A percentile compares a stretch with the other conserved stretches of the same genome.
Conservation (phyloP, 139 green algal genomes). For the Chlorella ohadii region DNA sequence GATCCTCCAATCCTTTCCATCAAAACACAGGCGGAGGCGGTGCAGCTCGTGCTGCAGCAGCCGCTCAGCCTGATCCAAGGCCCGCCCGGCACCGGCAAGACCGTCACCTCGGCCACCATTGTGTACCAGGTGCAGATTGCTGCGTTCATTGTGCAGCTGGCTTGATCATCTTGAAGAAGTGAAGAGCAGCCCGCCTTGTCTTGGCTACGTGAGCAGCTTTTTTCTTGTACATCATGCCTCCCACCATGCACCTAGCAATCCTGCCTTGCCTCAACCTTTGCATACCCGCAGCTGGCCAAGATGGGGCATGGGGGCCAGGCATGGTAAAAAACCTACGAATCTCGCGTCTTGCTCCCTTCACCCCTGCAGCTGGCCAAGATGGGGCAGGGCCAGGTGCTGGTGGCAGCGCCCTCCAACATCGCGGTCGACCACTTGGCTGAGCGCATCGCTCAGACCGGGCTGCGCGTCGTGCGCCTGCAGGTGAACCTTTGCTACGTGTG, state of each 20-base stretch:
- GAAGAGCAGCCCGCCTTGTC: no score
- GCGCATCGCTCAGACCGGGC: slow-evolving; percentile 89
- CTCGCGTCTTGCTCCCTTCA: no score
- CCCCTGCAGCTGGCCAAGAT: slow-evolving; percentile 52
- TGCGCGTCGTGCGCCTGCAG: slow-evolving; percentile 92
- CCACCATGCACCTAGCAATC: no score
- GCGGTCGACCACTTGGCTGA: slow-evolving; percentile 98
- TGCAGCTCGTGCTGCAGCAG: slow-evolving; percentile 78
- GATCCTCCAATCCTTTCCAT: no score
- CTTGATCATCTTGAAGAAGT: no score
- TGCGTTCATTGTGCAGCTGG: background rate
- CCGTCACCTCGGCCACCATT: slow-evolving; percentile 95
- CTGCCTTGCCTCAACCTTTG: no score
- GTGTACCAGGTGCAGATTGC: slow-evolving; percentile 88
- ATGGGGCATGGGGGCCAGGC: no score
- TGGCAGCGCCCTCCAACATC: slow-evolving; percentile 96
- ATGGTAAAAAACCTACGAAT: no score
- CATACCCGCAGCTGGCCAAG: no score
- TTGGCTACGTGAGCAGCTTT: no score
- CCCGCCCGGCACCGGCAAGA: slow-evolving; percentile 98
- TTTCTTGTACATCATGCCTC: no score
- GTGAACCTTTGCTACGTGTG: background rate
- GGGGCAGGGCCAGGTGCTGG: slow-evolving; percentile 86
- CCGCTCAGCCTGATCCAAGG: slow-evolving; percentile 91
- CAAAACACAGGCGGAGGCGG: slow-evolving; percentile 82